These are phyloP conservation scores for Anacardium occidentale DNA, from an alignment of 345 rosid species.

Conservation along the genomic window DNA sequence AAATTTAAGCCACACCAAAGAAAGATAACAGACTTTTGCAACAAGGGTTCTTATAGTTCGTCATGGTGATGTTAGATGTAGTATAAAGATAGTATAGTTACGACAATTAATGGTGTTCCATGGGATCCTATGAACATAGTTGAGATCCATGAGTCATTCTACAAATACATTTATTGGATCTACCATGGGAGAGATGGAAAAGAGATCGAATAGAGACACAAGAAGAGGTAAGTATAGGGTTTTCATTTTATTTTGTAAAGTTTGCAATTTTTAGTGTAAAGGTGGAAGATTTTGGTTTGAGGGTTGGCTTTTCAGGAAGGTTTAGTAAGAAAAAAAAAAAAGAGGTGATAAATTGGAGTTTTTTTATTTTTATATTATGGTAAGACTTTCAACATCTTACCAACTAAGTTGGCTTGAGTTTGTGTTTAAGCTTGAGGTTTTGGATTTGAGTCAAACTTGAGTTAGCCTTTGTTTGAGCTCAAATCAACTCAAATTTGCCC, in stretches of 20 bases:
- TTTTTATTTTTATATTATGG: too few species aligned
- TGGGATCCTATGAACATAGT: constrained; percentile 53
- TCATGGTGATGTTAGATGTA: neutral
- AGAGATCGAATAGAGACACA: constrained; percentile 11
- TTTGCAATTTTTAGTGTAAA: neutral
- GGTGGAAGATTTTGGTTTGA: neutral
- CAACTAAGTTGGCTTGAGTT: too few species aligned
- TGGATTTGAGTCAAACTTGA: too few species aligned
- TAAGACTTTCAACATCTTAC: too few species aligned
- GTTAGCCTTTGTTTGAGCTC: too few species aligned
- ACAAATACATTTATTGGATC: constrained; percentile 16
- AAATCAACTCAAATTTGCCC: too few species aligned
- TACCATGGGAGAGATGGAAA: constrained; percentile 12
- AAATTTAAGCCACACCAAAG: constrained; percentile 39
- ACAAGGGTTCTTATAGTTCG: constrained; percentile 28
- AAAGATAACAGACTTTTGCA: constrained; percentile 55
- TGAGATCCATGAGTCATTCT: constrained; percentile 64
- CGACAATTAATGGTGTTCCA: constrained; percentile 63
- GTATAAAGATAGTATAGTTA: constrained; percentile 18
- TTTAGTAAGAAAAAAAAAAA: neutral
- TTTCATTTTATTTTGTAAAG: constrained; percentile 15
- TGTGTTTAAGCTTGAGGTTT: too few species aligned
- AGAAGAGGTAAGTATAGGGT: neutral
- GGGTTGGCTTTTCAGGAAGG: neutral
- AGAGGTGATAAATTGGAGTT: too few species aligned